Conservation (phyloP, 768 basidiomycete genomes). For the Tricholoma sp. region DNA sequence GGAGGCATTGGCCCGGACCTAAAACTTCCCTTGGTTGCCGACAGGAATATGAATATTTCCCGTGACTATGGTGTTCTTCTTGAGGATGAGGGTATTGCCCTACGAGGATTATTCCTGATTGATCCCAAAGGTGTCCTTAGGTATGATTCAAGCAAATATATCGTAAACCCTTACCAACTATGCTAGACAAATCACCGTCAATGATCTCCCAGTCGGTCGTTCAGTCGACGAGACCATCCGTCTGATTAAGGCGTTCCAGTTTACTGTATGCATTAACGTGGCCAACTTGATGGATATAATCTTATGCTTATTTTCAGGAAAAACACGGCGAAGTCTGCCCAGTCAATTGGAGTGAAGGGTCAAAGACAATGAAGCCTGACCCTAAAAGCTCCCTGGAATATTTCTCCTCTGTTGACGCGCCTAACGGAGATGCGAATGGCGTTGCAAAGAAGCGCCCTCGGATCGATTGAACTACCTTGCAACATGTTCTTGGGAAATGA, state of each 20-base stretch:
- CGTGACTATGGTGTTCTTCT: slow-evolving; percentile 86
- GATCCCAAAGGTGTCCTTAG: slow-evolving; percentile 78
- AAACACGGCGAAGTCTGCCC: slow-evolving; percentile 92
- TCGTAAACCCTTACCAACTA: background rate
- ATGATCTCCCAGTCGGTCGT: slow-evolving; percentile 93
- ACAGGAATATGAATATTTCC: slow-evolving; percentile 72
- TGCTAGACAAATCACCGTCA: slow-evolving; percentile 74
- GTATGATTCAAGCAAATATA: slow-evolving; percentile 25
- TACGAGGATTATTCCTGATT: slow-evolving; percentile 84
- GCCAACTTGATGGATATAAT: background rate
- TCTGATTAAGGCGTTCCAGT: slow-evolving; percentile 92
- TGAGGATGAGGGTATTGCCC: slow-evolving; percentile 83
- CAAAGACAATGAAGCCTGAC: slow-evolving; percentile 79
- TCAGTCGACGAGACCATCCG: slow-evolving; percentile 92
- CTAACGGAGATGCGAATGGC: slow-evolving; percentile 20
- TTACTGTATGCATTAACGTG: slow-evolving; percentile 47
- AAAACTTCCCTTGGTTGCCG: slow-evolving; percentile 77
- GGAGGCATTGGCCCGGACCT: slow-evolving; percentile 90
- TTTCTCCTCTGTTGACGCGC: slow-evolving; percentile 37
- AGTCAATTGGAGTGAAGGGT: slow-evolving; percentile 81
- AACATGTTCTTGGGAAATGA: background rate
- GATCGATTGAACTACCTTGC: slow-evolving; percentile 30
- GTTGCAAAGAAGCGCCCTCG: slow-evolving; percentile 55
- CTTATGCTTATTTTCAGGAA: slow-evolving; percentile 43
- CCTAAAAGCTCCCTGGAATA: slow-evolving; percentile 71